phyloP scores from a whole-genome alignment of 345 rosid genomes.

The Clarkia xantiana region DNA sequence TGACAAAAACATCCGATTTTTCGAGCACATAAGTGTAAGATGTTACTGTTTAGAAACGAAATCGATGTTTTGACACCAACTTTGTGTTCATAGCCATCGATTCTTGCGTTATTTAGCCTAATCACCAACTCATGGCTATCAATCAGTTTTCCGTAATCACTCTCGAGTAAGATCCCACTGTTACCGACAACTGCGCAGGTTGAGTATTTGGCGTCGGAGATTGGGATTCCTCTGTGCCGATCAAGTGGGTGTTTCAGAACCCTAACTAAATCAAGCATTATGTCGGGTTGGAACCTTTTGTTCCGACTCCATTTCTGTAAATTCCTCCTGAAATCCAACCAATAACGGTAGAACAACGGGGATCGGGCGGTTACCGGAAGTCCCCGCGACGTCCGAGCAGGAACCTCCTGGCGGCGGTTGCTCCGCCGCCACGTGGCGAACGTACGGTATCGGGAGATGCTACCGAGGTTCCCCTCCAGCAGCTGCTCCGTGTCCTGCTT shows the following conservation, averaged over 20 bases:
- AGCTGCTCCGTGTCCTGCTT: constrained; percentile 51
- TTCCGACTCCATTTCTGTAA: constrained; percentile 49
- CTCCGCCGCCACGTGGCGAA: constrained; percentile 32
- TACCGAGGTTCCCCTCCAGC: constrained; percentile 38
- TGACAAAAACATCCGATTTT: constrained; percentile 61
- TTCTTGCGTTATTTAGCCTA: constrained; percentile 80
- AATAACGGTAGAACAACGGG: constrained; percentile 47
- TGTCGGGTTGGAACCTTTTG: constrained; percentile 34
- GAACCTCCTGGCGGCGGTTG: constrained; percentile 12
- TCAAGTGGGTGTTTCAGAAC: constrained; percentile 48
- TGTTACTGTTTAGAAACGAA: constrained; percentile 81
- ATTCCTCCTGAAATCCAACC: constrained; percentile 56
- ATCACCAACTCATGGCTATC: constrained; percentile 74
- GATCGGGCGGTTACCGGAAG: constrained; percentile 27
- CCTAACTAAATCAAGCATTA: constrained; percentile 50
- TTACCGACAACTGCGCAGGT: constrained; percentile 95
- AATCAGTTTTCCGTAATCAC: constrained; percentile 42
- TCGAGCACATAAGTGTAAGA: constrained; percentile 57
- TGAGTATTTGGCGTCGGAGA: constrained; percentile 23
- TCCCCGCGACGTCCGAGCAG: constrained; percentile 8
- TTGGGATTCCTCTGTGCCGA: constrained; percentile 21
- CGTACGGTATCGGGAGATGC: constrained; percentile 32
- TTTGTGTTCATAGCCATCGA: constrained; percentile 26
- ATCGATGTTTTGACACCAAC: constrained; percentile 67
- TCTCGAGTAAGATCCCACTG: constrained; percentile 66